These are phyloP conservation scores for Solidago caesia DNA, from an alignment of 129 eudicot genomes.

Conservation along the genomic window DNA sequence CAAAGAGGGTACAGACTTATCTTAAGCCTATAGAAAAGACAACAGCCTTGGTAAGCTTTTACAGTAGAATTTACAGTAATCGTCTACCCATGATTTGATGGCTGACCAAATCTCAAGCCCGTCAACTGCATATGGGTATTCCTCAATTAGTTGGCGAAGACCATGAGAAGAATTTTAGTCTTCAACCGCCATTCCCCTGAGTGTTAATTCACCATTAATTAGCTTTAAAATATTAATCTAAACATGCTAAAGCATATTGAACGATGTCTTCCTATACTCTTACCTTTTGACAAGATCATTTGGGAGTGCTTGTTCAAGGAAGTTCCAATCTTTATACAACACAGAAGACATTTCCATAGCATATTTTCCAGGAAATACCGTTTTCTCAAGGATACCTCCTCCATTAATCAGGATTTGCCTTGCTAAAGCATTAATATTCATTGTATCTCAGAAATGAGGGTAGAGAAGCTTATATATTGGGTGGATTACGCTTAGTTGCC, in stretches of 20 bases:
- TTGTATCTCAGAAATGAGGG: conserved; percentile 60
- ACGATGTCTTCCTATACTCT: not conserved
- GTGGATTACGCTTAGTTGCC: conserved; percentile 65
- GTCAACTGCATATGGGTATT: conserved; percentile 73
- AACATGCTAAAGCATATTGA: not conserved
- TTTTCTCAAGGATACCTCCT: conserved; percentile 49
- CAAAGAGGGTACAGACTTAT: not conserved
- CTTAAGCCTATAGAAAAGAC: conserved; percentile 24
- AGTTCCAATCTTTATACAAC: conserved; percentile 48
- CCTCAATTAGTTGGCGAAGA: conserved; percentile 43
- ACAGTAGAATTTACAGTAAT: conserved; percentile 43
- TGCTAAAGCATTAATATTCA: conserved; percentile 50
- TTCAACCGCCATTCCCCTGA: conserved; percentile 69
- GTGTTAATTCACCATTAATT: not conserved
- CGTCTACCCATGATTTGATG: conserved; percentile 58
- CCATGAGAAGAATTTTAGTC: conserved; percentile 52
- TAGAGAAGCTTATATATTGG: conserved; percentile 59
- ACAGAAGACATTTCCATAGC: conserved; percentile 51
- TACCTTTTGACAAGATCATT: conserved; percentile 66
- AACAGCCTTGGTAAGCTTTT: conserved; percentile 11
- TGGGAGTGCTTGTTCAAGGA: conserved; percentile 59
- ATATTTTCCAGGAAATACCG: conserved; percentile 47
- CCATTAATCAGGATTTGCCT: conserved; percentile 46
- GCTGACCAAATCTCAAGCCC: conserved; percentile 77
- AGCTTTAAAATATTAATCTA: not conserved